A percentile compares a stretch with the other conserved stretches of the same genome.
Conservation (phyloP, 257 asterid genomes). For the Eustoma russellianum region DNA sequence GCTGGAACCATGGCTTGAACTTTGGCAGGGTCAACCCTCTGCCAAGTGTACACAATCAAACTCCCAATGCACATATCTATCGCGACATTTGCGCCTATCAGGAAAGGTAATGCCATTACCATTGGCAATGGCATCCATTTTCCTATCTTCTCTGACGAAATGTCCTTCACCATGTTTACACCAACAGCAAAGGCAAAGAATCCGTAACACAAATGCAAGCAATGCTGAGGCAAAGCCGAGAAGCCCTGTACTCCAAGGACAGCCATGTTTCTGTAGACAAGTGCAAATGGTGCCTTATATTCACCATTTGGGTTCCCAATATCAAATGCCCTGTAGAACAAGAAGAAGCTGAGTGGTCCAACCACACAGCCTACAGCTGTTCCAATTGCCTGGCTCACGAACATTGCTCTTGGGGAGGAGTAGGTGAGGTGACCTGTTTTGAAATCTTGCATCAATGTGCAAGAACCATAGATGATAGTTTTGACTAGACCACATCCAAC, state of each 20-base stretch:
- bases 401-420: slow-evolving; percentile 62
- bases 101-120: slow-evolving; percentile 82
- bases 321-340: slow-evolving; percentile 69
- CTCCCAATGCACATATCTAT: slow-evolving; percentile 92
- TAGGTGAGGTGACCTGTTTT: slow-evolving; percentile 64
- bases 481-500: slow-evolving; percentile 69
- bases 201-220: slow-evolving; percentile 66
- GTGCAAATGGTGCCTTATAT: slow-evolving; percentile 74
- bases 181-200: slow-evolving; percentile 55
- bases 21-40: slow-evolving; percentile 30
- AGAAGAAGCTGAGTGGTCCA: slow-evolving; percentile 48
- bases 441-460: slow-evolving; percentile 60
- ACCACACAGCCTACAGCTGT: slow-evolving; percentile 59
- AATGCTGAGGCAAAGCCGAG: slow-evolving; percentile 68
- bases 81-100: slow-evolving; percentile 63
- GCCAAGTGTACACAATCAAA: slow-evolving; percentile 52
- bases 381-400: slow-evolving; percentile 60
- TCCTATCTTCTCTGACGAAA: slow-evolving; percentile 40
- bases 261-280: slow-evolving; percentile 67
- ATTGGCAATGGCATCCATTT: slow-evolving; percentile 79
- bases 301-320: slow-evolving; percentile 79
- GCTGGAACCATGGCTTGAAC: slow-evolving; percentile 72
- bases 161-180: slow-evolving; percentile 45
- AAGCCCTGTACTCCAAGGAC: slow-evolving; percentile 78
- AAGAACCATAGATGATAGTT: slow-evolving; percentile 47